A percentile compares a stretch with the other conserved stretches of the same genome.
Conservation (phyloP, 805 yeast genomes). For the Zygotorulaspora danielsina region DNA sequence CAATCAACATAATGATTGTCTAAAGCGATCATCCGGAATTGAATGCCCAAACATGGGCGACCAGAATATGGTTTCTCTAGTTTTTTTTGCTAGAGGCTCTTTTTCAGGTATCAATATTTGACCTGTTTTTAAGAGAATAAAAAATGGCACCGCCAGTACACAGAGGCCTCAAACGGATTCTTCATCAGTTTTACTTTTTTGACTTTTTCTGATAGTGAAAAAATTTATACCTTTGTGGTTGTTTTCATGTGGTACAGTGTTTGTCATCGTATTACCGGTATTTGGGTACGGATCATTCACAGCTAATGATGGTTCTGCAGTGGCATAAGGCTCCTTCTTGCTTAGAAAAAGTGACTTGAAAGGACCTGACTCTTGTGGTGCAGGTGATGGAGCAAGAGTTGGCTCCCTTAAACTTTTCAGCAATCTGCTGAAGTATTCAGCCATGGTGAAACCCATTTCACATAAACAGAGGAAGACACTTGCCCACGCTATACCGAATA, state of each 20-base stretch:
- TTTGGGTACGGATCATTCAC: slow-evolving; percentile 6
- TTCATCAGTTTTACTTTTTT: slow-evolving; percentile 34
- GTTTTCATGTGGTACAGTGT: slow-evolving; percentile 23
- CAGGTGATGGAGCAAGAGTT: slow-evolving; percentile 44
- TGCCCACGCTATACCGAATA: slow-evolving; percentile 69
- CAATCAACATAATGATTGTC: neutral
- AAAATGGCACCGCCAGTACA: neutral
- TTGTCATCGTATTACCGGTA: slow-evolving; percentile 3
- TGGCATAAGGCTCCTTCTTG: slow-evolving; percentile 42
- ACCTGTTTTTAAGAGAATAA: neutral
- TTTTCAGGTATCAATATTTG: neutral
- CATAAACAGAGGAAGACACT: slow-evolving; percentile 43
- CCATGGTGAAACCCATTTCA: slow-evolving; percentile 9
- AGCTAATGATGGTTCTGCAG: slow-evolving; percentile 22
- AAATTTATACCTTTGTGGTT: slow-evolving; percentile 59
- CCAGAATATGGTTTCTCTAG: too few species aligned
- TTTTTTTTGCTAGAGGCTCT: too few species aligned
- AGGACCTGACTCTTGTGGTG: slow-evolving; percentile 29
- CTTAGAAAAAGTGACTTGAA: slow-evolving; percentile 43
- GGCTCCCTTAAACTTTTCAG: neutral
- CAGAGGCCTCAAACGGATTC: slow-evolving; percentile 35
- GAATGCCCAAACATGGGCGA: neutral
- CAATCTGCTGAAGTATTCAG: slow-evolving; percentile 5
- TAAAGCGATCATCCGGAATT: neutral
- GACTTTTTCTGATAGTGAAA: slow-evolving; percentile 62